Evolutionary conservation across 1,284 basidiomycete genomes (phyloP).

Genomic region (Boletus semigastroideus): DNA sequence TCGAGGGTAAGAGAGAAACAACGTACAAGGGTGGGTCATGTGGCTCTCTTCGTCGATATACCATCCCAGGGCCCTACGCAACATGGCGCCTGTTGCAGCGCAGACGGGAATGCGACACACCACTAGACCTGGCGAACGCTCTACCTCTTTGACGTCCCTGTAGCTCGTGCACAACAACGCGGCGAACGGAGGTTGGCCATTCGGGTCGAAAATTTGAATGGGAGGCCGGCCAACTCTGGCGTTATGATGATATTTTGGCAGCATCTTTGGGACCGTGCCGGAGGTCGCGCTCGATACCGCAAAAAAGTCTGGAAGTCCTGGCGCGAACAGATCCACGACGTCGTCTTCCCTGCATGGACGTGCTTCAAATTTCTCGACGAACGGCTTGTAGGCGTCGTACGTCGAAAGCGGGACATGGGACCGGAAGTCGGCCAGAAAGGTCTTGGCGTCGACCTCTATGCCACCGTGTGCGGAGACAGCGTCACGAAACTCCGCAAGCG

Average conservation of each 20-base stretch:
- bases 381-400: constrained; percentile 21
- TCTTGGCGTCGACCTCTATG: neutral
- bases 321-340: constrained; percentile 16
- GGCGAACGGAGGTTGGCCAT: neutral
- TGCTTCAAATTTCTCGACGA: constrained; percentile 11
- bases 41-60: constrained; percentile 8
- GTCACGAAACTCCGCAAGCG: constrained; percentile 13
- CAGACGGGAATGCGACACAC: constrained; percentile 11
- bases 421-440: constrained; percentile 9
- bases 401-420: constrained; percentile 14
- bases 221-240: neutral
- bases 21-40: constrained; percentile 6
- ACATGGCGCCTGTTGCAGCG: neutral
- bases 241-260: constrained; percentile 15
- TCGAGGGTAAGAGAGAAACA: neutral
- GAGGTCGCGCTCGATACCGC: constrained; percentile 16
- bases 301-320: constrained; percentile 17
- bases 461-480: constrained; percentile 5
- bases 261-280: constrained; percentile 10
- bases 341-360: constrained; percentile 14
- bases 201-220: neutral
- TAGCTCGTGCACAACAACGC: constrained; percentile 6
- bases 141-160: constrained; percentile 10
- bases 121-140: constrained; percentile 7
- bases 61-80: constrained; percentile 8